A percentile compares a stretch with the other conserved stretches of the same genome.
Evolutionary conservation across 768 basidiomycete species (phyloP).

Genomic region (Suillus discolor): DNA sequence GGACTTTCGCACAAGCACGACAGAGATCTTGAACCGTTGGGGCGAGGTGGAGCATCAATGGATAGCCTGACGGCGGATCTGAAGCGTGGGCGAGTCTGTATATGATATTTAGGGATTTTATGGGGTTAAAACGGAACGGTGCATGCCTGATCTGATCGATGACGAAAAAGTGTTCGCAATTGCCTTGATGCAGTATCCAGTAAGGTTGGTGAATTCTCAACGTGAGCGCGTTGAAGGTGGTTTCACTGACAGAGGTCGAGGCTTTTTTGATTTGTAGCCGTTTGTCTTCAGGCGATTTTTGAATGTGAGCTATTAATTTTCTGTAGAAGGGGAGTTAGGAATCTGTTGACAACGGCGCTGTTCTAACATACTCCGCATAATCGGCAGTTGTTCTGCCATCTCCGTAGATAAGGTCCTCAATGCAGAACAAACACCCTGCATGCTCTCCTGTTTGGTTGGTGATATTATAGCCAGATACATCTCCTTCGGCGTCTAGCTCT

Average conservation of each 20-base stretch:
- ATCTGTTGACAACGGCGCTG: background rate
- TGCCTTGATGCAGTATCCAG: conserved; percentile 79
- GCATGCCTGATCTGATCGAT: conserved; percentile 71
- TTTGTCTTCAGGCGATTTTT: conserved; percentile 34
- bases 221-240: conserved; percentile 52
- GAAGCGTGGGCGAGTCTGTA: conserved; percentile 58
- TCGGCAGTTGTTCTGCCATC: conserved; percentile 50
- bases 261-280: conserved; percentile 39
- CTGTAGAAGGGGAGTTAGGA: conserved; percentile 31
- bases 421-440: conserved; percentile 53
- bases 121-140: conserved; percentile 2
- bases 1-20: conserved; percentile 68
- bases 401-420: conserved; percentile 63
- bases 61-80: conserved; percentile 63
- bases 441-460: conserved; percentile 13
- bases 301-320: conserved; percentile 46
- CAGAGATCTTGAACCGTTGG: conserved; percentile 65
- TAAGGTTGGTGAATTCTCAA: conserved; percentile 76
- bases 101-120: conserved; percentile 1
- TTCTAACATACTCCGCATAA: conserved; percentile 57
- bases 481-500: conserved; percentile 32
- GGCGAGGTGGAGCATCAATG: conserved; percentile 65
- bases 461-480: conserved; percentile 36
- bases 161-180: conserved; percentile 80
- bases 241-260: conserved; percentile 46